Percentiles rank a stretch among this genome's conserved stretches.
These are phyloP conservation scores for Cyclanthera cordifolia DNA, from an alignment of 306 rosid species.

Conservation along the genomic window DNA sequence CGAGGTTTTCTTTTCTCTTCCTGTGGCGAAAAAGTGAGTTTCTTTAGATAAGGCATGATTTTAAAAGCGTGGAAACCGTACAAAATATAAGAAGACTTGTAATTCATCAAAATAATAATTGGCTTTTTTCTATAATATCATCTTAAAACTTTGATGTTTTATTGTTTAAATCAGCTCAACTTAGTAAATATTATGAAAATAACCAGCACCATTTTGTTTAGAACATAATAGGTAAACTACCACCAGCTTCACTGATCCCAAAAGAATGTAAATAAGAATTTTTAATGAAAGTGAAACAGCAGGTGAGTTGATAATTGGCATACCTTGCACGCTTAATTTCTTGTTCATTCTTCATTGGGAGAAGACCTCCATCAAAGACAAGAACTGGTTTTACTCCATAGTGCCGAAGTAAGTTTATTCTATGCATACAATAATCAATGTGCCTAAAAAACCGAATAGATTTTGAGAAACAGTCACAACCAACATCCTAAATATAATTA, in stretches of 20 bases:
- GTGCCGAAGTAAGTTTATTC: conserved; percentile 73
- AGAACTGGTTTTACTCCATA: conserved; percentile 71
- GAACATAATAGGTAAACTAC: neutral
- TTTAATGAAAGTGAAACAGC: neutral
- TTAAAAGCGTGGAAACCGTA: neutral
- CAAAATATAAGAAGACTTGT: neutral
- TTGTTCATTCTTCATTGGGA: conserved; percentile 88
- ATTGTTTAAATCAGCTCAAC: neutral
- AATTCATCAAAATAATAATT: neutral
- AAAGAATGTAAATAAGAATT: neutral
- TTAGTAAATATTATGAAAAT: neutral
- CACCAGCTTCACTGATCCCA: neutral
- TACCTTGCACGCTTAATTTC: conserved; percentile 90
- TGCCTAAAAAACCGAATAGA: conserved; percentile 42
- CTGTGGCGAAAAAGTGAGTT: conserved; percentile 28
- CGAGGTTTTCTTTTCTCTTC: conserved; percentile 71
- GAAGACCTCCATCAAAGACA: conserved; percentile 87
- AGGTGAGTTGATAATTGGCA: neutral
- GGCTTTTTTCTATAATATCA: neutral
- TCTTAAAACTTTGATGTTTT: neutral
- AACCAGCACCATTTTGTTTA: neutral
- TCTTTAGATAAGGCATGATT: neutral
- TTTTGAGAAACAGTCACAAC: conserved; percentile 5
- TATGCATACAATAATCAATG: conserved; percentile 84
- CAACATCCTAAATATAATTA: neutral